Evolutionary conservation across 768 basidiomycete species (phyloP).

Genomic region (Rhodosporidiobolus sp.): DNA sequence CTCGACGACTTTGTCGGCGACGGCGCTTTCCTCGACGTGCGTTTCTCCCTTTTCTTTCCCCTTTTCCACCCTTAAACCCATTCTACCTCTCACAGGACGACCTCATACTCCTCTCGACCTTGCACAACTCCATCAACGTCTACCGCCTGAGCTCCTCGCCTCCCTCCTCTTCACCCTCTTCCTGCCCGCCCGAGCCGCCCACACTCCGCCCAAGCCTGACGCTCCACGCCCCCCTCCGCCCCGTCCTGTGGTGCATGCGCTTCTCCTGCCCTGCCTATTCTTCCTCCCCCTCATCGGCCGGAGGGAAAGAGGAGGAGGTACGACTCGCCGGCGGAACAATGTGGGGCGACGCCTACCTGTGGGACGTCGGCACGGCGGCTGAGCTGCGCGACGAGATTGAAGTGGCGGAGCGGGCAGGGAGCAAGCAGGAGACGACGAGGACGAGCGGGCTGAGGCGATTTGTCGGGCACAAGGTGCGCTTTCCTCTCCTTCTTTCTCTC

Average conservation of each 20-base stretch:
- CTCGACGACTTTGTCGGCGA: constrained; percentile 26
- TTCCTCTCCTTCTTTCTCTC: no score
- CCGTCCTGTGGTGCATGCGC: constrained; percentile 18
- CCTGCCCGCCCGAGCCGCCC: background rate
- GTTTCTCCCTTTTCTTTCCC: background rate
- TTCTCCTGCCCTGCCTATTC: constrained; percentile 7
- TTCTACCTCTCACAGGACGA: constrained; percentile 1
- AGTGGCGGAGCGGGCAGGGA: background rate
- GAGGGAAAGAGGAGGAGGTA: background rate
- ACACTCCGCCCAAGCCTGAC: background rate
- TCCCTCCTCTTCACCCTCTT: background rate
- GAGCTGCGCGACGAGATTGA: background rate
- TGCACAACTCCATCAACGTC: constrained; percentile 20
- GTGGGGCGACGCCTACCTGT: constrained; percentile 20
- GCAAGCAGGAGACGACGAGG: background rate
- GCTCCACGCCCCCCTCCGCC: constrained; percentile 18
- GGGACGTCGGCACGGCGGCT: constrained; percentile 4
- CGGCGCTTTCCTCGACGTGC: constrained; percentile 9
- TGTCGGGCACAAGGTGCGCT: constrained; percentile 26
- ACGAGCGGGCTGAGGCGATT: background rate
- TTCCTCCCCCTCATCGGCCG: accelerated
- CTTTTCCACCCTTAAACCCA: no score
- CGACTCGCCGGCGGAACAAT: constrained; percentile 19
- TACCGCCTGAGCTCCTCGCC: background rate
- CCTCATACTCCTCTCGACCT: constrained; percentile 15